Evolutionary conservation across 2,329 filamentous ascomycete species (phyloP).

Genomic region (Ceratocystis huliohia): DNA sequence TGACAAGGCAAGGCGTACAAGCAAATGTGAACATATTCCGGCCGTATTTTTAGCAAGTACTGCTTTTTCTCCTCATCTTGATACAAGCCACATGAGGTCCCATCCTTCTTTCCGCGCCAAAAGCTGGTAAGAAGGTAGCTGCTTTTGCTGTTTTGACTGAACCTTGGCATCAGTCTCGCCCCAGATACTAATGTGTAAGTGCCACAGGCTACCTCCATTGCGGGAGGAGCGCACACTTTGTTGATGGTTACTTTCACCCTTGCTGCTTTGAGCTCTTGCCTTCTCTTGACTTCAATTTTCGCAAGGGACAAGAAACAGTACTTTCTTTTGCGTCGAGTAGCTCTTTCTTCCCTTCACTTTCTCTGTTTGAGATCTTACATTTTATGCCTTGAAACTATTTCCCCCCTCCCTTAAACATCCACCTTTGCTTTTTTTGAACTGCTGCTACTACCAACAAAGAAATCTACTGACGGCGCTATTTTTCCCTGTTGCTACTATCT

Average conservation of each 20-base stretch:
- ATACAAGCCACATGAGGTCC: background rate
- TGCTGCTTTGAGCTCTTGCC: slow-evolving; percentile 8
- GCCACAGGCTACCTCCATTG: background rate
- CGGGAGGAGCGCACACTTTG: background rate
- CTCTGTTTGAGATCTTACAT: slow-evolving; percentile 1
- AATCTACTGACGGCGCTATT: slow-evolving; percentile 3
- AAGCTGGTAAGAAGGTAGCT: background rate
- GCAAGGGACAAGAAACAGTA: background rate
- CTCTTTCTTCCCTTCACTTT: background rate
- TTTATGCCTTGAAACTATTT: background rate
- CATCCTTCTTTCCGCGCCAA: background rate
- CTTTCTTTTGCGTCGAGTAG: background rate
- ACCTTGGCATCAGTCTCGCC: background rate
- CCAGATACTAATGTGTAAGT: background rate
- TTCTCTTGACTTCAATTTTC: background rate
- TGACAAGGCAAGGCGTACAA: background rate
- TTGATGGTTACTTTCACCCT: background rate
- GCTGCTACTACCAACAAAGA: background rate
- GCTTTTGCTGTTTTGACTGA: background rate
- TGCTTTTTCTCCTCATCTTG: background rate
- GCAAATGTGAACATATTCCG: background rate
- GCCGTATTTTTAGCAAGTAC: background rate
- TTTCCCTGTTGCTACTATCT: slow-evolving; percentile 2
- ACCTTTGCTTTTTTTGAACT: background rate
- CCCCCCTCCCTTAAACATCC: background rate